These are phyloP conservation scores for Lanmaoa rubissima DNA, from an alignment of 768 basidiomycete species.

Conservation along the genomic window DNA sequence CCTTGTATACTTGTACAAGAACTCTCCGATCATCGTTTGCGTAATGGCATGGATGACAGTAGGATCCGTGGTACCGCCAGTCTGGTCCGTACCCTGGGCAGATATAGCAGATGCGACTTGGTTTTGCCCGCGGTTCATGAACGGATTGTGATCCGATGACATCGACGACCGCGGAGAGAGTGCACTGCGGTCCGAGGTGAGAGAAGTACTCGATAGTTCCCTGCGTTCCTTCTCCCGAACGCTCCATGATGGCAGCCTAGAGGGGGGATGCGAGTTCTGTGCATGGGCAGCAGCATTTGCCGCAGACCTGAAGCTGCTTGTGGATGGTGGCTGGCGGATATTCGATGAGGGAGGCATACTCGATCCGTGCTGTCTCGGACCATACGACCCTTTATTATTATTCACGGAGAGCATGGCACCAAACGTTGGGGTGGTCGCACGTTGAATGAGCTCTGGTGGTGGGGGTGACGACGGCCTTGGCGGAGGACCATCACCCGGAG, in stretches of 20 bases:
- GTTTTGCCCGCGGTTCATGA: slow-evolving; percentile 38
- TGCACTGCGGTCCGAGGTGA: slow-evolving; percentile 65
- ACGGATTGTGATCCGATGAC: slow-evolving; percentile 69
- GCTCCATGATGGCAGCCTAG: slow-evolving; percentile 47
- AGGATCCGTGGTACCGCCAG: slow-evolving; percentile 72
- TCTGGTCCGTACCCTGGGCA: slow-evolving; percentile 34
- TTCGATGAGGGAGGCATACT: slow-evolving; percentile 72
- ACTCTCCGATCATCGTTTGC: slow-evolving; percentile 99
- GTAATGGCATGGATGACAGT: slow-evolving; percentile 93
- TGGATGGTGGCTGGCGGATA: slow-evolving; percentile 72
- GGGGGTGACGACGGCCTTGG: slow-evolving; percentile 91
- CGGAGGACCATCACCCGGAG: slow-evolving; percentile 63
- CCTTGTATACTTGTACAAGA: slow-evolving; percentile 96
- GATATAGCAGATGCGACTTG: slow-evolving; percentile 43
- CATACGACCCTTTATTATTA: slow-evolving; percentile 45
- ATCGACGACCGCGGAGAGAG: slow-evolving; percentile 78
- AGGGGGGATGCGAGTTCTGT: slow-evolving; percentile 40
- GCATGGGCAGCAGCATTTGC: slow-evolving; percentile 58
- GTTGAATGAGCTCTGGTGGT: slow-evolving; percentile 86
- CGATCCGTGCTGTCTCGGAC: slow-evolving; percentile 62
- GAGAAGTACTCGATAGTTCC: slow-evolving; percentile 66
- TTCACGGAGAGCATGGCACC: slow-evolving; percentile 60
- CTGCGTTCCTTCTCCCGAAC: slow-evolving; percentile 53
- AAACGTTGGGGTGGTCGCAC: slow-evolving; percentile 85
- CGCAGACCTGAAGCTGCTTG: slow-evolving; percentile 79